Conservation (phyloP, 495 filamentous ascomycete genomes). For the Patellaria atrata region DNA sequence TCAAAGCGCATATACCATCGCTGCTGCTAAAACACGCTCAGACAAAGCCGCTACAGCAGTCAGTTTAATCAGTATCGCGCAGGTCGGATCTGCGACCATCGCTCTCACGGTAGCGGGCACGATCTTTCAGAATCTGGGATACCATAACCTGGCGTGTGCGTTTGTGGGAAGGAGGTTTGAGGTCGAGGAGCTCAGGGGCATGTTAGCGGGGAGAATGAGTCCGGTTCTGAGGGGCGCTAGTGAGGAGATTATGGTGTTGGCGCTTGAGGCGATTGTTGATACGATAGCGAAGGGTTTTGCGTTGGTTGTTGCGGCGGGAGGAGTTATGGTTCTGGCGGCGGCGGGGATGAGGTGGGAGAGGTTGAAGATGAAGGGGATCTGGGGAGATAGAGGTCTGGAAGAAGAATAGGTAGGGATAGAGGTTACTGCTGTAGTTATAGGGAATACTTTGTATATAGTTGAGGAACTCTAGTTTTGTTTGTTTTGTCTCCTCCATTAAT, state of each 20-base stretch:
- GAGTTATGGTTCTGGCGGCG: neutral
- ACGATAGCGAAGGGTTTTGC: slow-evolving; percentile 10
- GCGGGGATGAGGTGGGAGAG: slow-evolving; percentile 12
- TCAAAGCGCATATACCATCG: slow-evolving; percentile 2
- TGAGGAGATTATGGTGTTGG: neutral
- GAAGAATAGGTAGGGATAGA: too few relatives aligned
- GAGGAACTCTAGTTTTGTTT: too few relatives aligned
- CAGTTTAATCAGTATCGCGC: neutral
- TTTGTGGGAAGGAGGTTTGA: neutral
- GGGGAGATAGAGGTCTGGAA: too few relatives aligned
- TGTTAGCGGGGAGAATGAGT: neutral
- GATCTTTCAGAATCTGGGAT: neutral
- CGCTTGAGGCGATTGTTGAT: slow-evolving; percentile 8
- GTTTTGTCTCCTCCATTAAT: too few relatives aligned
- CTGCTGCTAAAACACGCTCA: neutral
- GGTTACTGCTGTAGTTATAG: too few relatives aligned
- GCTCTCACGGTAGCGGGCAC: neutral
- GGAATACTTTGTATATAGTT: too few relatives aligned
- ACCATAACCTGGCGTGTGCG: neutral
- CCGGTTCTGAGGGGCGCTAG: slow-evolving; percentile 1
- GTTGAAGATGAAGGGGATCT: too few relatives aligned
- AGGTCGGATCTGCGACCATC: neutral
- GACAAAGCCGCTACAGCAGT: neutral
- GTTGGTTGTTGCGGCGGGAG: slow-evolving; percentile 8
- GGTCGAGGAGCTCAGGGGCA: neutral